A percentile compares a stretch with the other conserved stretches of the same genome.
Evolutionary conservation across 352 stramenopile species (phyloP).

Genomic region (Pythium biforme): DNA sequence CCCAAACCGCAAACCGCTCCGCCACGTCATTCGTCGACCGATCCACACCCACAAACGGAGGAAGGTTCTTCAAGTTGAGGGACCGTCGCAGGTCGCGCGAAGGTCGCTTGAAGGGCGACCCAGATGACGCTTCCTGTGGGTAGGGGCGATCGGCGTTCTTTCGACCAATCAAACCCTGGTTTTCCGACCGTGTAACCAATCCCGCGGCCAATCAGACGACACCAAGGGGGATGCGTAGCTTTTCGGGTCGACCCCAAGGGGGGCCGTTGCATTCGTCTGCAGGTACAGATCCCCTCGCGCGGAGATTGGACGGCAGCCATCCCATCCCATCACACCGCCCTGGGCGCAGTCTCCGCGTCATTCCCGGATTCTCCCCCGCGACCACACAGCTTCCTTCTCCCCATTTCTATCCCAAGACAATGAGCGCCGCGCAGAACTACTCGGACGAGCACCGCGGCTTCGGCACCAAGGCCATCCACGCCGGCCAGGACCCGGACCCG

Average conservation of each 20-base stretch:
- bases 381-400: not conserved
- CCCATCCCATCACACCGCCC: not conserved
- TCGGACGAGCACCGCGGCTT: constrained; percentile 79
- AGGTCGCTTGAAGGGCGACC: constrained; percentile 6
- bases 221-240: constrained; percentile 13
- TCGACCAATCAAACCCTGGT: constrained; percentile 4
- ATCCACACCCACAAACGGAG: too few relatives aligned
- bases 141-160: constrained; percentile 1
- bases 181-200: not conserved
- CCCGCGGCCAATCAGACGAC: constrained; percentile 8
- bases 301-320: constrained; percentile 13
- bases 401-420: constrained; percentile 16
- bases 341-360: not conserved
- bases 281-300: not conserved
- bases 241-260: not conserved
- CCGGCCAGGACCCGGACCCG: constrained; percentile 73
- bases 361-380: constrained; percentile 7
- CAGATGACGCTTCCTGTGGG: constrained; percentile 13
- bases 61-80: constrained; percentile 28
- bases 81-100: constrained; percentile 9
- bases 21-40: too few relatives aligned
- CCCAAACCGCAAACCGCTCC: too few relatives aligned
- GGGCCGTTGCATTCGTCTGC: constrained; percentile 27
- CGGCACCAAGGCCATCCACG: constrained; percentile 83
- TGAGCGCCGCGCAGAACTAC: constrained; percentile 60